phyloP scores from a whole-genome alignment of 306 rosid species.

The Alnus rubra region DNA sequence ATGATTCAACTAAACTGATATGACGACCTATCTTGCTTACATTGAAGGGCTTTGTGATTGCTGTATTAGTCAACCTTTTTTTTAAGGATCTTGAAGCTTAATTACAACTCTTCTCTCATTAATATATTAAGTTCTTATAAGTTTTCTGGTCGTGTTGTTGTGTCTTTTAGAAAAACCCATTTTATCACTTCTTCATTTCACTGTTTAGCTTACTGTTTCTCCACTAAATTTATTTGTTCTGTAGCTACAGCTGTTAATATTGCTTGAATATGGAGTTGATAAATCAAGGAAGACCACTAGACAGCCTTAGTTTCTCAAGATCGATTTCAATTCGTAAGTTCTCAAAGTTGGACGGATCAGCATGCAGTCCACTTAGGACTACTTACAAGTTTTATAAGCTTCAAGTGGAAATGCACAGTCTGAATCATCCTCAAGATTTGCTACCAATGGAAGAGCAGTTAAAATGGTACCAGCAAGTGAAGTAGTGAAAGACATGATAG shows the following conservation, averaged over 20 bases:
- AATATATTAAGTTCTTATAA: too few species aligned
- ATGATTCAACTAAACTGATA: too few species aligned
- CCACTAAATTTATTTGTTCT: neutral
- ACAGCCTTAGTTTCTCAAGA: constrained; percentile 59
- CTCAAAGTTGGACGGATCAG: constrained; percentile 34
- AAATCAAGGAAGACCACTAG: constrained; percentile 40
- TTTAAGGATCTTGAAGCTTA: too few species aligned
- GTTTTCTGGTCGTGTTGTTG: too few species aligned
- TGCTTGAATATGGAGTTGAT: constrained; percentile 38
- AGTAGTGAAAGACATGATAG: constrained; percentile 36
- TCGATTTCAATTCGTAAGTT: constrained; percentile 50
- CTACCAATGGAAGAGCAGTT: constrained; percentile 69
- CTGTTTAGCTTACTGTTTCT: constrained; percentile 9
- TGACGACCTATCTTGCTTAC: too few species aligned
- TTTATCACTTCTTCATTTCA: too few species aligned
- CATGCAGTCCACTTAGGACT: constrained; percentile 22
- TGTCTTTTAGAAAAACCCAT: too few species aligned
- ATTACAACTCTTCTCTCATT: too few species aligned
- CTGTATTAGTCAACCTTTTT: too few species aligned
- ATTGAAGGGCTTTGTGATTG: too few species aligned
- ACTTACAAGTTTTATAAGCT: constrained; percentile 29
- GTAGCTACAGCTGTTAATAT: constrained; percentile 44
- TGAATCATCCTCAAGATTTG: constrained; percentile 51
- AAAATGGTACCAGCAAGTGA: constrained; percentile 84
- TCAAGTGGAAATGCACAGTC: constrained; percentile 57